Conservation (phyloP, 2,329 filamentous ascomycete genomes). For the Tolypocladium endophyticum region DNA sequence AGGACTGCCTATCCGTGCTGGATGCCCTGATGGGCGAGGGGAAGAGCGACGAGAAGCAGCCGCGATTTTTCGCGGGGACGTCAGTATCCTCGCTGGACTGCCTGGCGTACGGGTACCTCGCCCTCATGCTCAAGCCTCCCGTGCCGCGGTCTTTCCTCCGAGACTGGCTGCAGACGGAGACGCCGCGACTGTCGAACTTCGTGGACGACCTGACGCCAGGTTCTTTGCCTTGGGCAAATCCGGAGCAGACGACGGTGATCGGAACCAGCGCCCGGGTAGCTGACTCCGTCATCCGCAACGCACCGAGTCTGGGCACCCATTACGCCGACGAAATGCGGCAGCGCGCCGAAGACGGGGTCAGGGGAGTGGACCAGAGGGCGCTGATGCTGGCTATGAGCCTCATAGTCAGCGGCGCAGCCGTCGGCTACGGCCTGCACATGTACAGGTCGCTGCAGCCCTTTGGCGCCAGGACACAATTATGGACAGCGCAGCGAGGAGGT, state of each 20-base stretch:
- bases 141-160: constrained; percentile 32
- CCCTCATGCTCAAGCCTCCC: constrained; percentile 50
- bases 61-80: constrained; percentile 20
- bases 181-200: constrained; percentile 19
- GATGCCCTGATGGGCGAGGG: constrained; percentile 36
- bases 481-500: constrained; percentile 21
- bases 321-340: constrained; percentile 26
- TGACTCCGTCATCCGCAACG: constrained; percentile 22
- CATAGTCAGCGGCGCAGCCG: constrained; percentile 24
- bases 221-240: constrained; percentile 16
- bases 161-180: constrained; percentile 27
- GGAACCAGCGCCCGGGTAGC: constrained; percentile 18
- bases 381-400: constrained; percentile 21
- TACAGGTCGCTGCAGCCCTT: constrained; percentile 33
- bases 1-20: constrained; percentile 61
- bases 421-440: constrained; percentile 27
- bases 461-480: constrained; percentile 32
- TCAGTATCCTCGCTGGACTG: constrained; percentile 52
- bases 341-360: constrained; percentile 20
- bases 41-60: constrained; percentile 8
- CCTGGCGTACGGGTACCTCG: constrained; percentile 68
- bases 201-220: constrained; percentile 18
- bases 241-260: constrained; percentile 10
- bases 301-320: constrained; percentile 22
- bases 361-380: constrained; percentile 20